Evolutionary conservation across 148 eudicot species (phyloP).

Genomic region (Cornus controversa): DNA sequence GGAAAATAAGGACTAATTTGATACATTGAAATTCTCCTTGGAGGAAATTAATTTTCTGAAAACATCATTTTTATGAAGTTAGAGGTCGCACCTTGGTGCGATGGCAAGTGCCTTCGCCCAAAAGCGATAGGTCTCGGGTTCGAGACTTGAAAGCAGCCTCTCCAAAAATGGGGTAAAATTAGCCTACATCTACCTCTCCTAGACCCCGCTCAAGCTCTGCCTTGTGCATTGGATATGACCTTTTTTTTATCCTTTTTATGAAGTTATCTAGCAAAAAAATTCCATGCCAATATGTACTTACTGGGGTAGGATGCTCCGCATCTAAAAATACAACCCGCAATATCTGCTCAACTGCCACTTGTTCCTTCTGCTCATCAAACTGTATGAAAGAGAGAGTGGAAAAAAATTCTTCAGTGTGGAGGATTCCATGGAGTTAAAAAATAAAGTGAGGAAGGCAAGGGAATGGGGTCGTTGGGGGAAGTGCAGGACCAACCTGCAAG

Average conservation of each 20-base stretch:
- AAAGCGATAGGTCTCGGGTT: no score
- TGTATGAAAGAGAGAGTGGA: slow-evolving; percentile 20
- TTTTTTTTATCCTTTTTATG: no score
- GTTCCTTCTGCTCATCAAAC: slow-evolving; percentile 98
- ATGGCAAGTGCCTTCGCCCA: no score
- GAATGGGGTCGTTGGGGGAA: not conserved
- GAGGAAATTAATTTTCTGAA: not conserved
- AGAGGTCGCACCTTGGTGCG: no score
- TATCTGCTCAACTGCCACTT: slow-evolving; percentile 88
- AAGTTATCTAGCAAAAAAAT: not conserved
- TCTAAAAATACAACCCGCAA: slow-evolving; percentile 86
- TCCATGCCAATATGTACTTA: slow-evolving; percentile 34
- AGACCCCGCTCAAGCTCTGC: no score
- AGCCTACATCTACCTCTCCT: no score
- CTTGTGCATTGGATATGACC: no score
- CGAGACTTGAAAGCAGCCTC: no score
- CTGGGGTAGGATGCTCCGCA: slow-evolving; percentile 71
- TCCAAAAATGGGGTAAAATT: no score
- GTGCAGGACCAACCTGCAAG: no score
- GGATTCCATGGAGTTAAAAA: not conserved
- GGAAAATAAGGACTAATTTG: not conserved
- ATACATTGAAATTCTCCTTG: not conserved
- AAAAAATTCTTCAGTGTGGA: not conserved
- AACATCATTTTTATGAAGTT: not conserved
- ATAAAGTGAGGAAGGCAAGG: not conserved